Evolutionary conservation across 208 protist species (phyloP), one percentile per base, ranked within the genome.

Genomic region (Crithidia acanthocephali): DNA sequence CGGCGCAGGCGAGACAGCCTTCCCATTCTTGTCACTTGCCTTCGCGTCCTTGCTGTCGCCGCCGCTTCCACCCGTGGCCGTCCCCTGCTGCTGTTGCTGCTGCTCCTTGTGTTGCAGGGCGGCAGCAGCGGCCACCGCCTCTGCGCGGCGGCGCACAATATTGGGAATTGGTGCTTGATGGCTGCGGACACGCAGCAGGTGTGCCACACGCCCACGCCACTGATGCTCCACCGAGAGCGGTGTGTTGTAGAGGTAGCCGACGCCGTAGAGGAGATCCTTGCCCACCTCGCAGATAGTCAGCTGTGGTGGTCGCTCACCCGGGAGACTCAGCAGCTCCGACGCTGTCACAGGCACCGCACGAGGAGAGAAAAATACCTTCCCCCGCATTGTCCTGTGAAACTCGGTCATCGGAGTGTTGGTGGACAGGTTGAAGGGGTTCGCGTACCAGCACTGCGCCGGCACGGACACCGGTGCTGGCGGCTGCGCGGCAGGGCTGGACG

Each of bases 141-240:
- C 53, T 35, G 66, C 35, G 1, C 62, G 47, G 28, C 66, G 71
- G 27, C 65, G 64, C 22, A 86, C 51, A 2, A 70, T 35, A 6
- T 35, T 52, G 1, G 81, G 81, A 27, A 81, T 64, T 15, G 72
- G 60, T 8, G 66, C 71, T 50, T 62, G 51, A 0, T 60, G 65
- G 13, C 69, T 48, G 62, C 64, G 81, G 27, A 85, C 72, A 25
- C 63, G 78, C 56, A 78, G 58, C 11, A 85, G 70, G 60, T 94
- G 84, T 13, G 70, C 58, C 11, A 91, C 84, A 7, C 89, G 85
- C 42, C 69, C 63, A 25, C 86, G 83, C 86, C 89, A 92, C 73
- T 85, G 72, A 58, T 94, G 82, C 70, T 94, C 89, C 42, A 83
- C 83, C 50, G 74, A 86, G 45, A 94, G 86, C 10, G 89, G 76